These are phyloP conservation scores for Trametes sanguinea DNA, from an alignment of 768 basidiomycete genomes.

Conservation along the genomic window DNA sequence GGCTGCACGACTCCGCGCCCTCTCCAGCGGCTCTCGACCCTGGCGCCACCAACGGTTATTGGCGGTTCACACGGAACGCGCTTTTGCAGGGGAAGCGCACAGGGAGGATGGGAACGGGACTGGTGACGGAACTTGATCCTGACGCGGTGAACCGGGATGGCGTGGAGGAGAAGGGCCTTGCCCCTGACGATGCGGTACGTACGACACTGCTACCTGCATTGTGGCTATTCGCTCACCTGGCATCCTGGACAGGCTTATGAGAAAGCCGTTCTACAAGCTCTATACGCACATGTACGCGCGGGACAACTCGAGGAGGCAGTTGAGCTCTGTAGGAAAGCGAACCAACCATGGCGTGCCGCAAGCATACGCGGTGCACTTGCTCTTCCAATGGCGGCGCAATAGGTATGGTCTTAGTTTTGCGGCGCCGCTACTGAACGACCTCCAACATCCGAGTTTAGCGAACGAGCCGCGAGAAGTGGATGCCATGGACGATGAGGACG, in stretches of 20 bases:
- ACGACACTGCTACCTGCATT: constrained; percentile 2
- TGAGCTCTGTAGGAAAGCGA: constrained; percentile 75
- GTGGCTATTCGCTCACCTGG: neutral
- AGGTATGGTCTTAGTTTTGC: constrained; percentile 44
- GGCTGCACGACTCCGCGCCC: constrained; percentile 80
- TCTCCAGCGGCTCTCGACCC: constrained; percentile 60
- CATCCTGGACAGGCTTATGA: constrained; percentile 67
- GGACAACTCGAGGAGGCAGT: constrained; percentile 86
- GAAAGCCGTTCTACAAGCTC: constrained; percentile 68
- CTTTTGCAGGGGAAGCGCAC: constrained; percentile 65
- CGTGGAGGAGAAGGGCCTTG: constrained; percentile 58
- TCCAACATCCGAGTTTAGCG: constrained; percentile 31
- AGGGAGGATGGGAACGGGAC: constrained; percentile 46
- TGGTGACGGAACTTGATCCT: constrained; percentile 77
- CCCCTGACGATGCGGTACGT: constrained; percentile 77
- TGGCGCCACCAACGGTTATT: constrained; percentile 80
- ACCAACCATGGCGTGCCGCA: constrained; percentile 92
- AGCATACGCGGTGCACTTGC: constrained; percentile 79
- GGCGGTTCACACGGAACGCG: constrained; percentile 78
- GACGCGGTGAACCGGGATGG: constrained; percentile 60
- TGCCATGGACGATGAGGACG: constrained; percentile 43
- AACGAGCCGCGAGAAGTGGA: constrained; percentile 52
- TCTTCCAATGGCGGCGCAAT: constrained; percentile 78
- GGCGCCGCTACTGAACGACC: neutral
- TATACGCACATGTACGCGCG: constrained; percentile 82